Percentiles rank a stretch among this genome's conserved stretches.
These are phyloP conservation scores for Microthyrium microscopicum DNA, from an alignment of 2,329 filamentous ascomycete species.

Conservation along the genomic window DNA sequence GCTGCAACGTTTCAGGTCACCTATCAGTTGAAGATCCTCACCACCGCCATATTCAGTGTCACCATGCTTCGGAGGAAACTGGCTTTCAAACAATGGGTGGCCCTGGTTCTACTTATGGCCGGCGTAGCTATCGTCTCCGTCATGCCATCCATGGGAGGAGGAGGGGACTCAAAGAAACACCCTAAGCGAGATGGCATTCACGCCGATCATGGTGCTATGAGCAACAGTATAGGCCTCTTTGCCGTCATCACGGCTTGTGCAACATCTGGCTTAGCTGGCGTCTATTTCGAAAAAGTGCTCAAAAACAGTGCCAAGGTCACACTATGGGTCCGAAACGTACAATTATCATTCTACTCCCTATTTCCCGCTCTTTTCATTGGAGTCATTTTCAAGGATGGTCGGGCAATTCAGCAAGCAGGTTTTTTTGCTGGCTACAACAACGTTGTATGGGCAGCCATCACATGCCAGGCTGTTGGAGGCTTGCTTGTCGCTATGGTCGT, in stretches of 20 bases:
- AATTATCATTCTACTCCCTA: constrained; percentile 84
- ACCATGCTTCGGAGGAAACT: constrained; percentile 56
- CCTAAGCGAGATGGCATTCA: constrained; percentile 52
- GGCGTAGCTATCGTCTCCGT: constrained; percentile 79
- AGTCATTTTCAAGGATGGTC: constrained; percentile 73
- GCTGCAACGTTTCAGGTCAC: constrained; percentile 86
- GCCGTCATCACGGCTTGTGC: constrained; percentile 64
- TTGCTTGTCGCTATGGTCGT: constrained; percentile 70
- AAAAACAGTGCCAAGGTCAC: constrained; percentile 70
- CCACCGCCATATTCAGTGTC: constrained; percentile 76
- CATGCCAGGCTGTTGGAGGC: constrained; percentile 69
- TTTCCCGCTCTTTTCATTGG: constrained; percentile 79
- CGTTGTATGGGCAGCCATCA: constrained; percentile 73
- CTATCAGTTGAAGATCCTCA: constrained; percentile 88
- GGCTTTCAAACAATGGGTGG: constrained; percentile 59
- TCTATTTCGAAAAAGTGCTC: constrained; percentile 80
- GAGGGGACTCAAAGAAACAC: constrained; percentile 26
- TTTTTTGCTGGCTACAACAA: constrained; percentile 93
- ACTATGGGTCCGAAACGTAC: constrained; percentile 88
- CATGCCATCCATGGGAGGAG: constrained; percentile 41
- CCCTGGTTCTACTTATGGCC: constrained; percentile 60
- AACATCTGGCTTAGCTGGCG: constrained; percentile 70
- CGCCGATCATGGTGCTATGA: constrained; percentile 43
- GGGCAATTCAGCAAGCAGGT: constrained; percentile 64
- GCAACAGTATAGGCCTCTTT: constrained; percentile 60